phyloP scores from a whole-genome alignment of 1,284 basidiomycete genomes.

The Xanthoconium separans region DNA sequence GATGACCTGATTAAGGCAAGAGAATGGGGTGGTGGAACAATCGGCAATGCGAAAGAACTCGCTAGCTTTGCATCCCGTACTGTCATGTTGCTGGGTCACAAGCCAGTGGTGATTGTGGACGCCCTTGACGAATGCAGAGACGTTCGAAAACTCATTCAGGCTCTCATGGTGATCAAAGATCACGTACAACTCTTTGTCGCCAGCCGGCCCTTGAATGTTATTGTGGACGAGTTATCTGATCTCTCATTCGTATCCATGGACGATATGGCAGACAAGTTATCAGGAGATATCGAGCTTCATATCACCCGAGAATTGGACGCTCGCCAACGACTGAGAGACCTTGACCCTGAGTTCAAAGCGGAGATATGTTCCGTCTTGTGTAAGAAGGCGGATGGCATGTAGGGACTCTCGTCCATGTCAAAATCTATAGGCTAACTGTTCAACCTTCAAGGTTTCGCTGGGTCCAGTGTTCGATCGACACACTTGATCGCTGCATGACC shows the following conservation, averaged over 20 bases:
- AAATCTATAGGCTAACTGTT: neutral
- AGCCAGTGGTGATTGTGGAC: conserved; percentile 5
- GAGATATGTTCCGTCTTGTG: neutral
- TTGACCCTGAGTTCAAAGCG: neutral
- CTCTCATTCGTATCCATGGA: neutral
- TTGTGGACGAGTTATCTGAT: neutral
- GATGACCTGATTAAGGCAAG: neutral
- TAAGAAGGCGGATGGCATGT: neutral
- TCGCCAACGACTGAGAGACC: neutral
- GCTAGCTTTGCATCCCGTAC: neutral
- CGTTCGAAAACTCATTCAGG: neutral
- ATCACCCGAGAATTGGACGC: conserved; percentile 2
- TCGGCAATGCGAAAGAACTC: neutral
- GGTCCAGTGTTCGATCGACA: conserved; percentile 5
- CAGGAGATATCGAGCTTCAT: neutral
- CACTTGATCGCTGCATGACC: conserved; percentile 1
- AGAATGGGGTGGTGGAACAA: neutral
- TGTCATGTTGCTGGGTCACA: neutral
- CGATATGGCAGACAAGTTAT: neutral
- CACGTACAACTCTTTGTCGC: conserved; percentile 3
- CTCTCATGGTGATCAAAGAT: neutral
- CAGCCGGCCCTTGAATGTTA: neutral
- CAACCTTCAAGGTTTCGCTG: conserved; percentile 3
- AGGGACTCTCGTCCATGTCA: neutral
- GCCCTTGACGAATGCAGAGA: conserved; percentile 8